These are phyloP conservation scores for Lodderomyces oxycetoniae DNA, from an alignment of 1,139 yeast species.

Conservation along the genomic window DNA sequence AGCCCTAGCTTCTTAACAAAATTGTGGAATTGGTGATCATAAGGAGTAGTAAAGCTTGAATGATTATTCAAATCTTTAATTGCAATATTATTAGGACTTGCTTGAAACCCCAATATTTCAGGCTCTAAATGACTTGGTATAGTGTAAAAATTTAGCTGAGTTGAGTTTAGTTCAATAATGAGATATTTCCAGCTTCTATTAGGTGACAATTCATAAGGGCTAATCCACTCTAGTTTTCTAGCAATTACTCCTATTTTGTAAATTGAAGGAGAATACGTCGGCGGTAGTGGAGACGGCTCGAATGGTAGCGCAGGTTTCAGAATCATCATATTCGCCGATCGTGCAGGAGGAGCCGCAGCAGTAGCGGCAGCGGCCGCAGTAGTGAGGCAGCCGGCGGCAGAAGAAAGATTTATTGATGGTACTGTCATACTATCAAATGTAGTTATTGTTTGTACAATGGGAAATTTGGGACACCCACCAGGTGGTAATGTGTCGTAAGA, in stretches of 20 bases:
- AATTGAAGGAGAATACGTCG: conserved; percentile 54
- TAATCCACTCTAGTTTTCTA: conserved; percentile 60
- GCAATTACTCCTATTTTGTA: conserved; percentile 49
- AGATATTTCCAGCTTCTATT: conserved; percentile 59
- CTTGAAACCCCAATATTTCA: conserved; percentile 21
- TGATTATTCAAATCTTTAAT: conserved; percentile 8
- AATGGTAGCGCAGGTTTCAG: background rate
- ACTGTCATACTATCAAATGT: conserved; percentile 2
- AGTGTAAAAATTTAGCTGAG: conserved; percentile 63
- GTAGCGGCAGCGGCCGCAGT: conserved; percentile 8
- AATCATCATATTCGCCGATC: background rate
- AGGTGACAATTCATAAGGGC: conserved; percentile 62
- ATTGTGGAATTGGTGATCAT: conserved; percentile 37
- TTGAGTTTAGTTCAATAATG: conserved; percentile 66
- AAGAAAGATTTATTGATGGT: background rate
- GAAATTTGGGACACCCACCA: conserved; percentile 49
- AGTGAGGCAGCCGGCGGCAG: conserved; percentile 1
- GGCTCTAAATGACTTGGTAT: conserved; percentile 35
- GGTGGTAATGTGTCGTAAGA: conserved; percentile 40
- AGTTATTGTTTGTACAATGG: conserved; percentile 26
- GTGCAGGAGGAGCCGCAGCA: background rate
- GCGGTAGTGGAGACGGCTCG: conserved; percentile 27
- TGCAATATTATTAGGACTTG: background rate
- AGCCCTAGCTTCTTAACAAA: conserved; percentile 28
- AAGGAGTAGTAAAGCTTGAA: conserved; percentile 28